Evolutionary conservation across 75 land plant species (phyloP).

Genomic region (Sequoia sempervirens): DNA sequence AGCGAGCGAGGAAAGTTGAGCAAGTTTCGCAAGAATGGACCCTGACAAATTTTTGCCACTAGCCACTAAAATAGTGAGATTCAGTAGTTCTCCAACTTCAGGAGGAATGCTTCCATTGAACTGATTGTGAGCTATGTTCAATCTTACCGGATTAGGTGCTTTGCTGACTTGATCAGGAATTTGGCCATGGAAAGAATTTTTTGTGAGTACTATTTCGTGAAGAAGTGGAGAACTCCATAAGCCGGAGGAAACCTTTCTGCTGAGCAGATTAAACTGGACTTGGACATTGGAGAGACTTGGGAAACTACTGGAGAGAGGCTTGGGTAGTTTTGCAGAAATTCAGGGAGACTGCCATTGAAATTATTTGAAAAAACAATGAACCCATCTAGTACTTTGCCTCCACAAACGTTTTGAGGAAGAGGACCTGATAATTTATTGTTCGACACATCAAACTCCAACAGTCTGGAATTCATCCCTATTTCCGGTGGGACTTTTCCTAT

Average conservation of each 20-base stretch:
- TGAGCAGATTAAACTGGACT: conserved; percentile 19
- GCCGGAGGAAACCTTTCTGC: conserved; percentile 20
- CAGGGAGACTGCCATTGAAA: too few species aligned
- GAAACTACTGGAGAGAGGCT: too few species aligned
- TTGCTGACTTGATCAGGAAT: conserved; percentile 27
- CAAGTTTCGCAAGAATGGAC: conserved; percentile 29
- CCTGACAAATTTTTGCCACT: conserved; percentile 47
- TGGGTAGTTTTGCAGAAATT: too few species aligned
- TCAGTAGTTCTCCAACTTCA: conserved; percentile 4
- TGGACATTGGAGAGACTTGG: conserved; percentile 7
- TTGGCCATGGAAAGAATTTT: conserved; percentile 49
- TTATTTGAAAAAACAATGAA: too few species aligned
- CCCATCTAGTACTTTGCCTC: too few species aligned
- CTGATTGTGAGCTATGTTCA: conserved; percentile 42
- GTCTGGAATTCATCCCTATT: too few species aligned
- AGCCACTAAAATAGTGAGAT: conserved; percentile 15
- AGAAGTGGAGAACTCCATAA: conserved; percentile 33
- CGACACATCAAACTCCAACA: too few species aligned
- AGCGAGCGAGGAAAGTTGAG: conserved; percentile 9
- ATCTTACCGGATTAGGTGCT: conserved; percentile 4
- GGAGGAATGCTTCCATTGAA: conserved; percentile 26
- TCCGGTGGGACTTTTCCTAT: too few species aligned
- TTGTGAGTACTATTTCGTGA: conserved; percentile 14
- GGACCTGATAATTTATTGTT: too few species aligned
- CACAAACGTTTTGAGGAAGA: too few species aligned